Evolutionary conservation across 345 rosid genomes (phyloP).

Genomic region (Hibiscus trionum): DNA sequence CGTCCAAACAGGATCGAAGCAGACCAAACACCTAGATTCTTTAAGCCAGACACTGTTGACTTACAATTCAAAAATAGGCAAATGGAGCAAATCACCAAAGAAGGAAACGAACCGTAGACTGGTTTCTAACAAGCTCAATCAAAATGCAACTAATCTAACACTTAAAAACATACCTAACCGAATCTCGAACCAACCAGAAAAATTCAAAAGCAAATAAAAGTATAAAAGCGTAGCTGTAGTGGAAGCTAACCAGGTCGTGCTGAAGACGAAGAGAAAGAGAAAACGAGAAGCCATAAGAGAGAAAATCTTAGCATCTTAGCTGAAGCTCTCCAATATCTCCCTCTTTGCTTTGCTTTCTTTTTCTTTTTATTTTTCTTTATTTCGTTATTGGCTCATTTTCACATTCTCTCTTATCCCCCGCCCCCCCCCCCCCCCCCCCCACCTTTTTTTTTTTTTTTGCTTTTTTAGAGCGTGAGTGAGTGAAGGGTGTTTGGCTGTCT

Average conservation of each 20-base stretch:
- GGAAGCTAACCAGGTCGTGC: slow-evolving; percentile 44
- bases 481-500: slow-evolving; percentile 8
- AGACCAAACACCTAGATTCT: background rate
- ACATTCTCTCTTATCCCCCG: background rate
- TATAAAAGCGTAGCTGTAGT: background rate
- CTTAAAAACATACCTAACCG: background rate
- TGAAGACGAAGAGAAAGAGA: slow-evolving; percentile 24
- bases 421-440: too few species aligned
- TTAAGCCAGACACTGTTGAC: background rate
- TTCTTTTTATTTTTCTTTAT: background rate
- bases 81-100: slow-evolving; percentile 2
- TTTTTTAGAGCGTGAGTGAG: background rate
- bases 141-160: slow-evolving; percentile 11
- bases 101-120: background rate
- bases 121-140: slow-evolving; percentile 4
- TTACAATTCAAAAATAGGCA: background rate
- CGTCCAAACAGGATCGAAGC: background rate
- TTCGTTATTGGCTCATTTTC: slow-evolving; percentile 13
- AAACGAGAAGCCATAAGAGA: slow-evolving; percentile 28
- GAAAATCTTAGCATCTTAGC: slow-evolving; percentile 26
- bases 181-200: background rate
- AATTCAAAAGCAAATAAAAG: background rate
- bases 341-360: background rate
- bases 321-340: background rate
- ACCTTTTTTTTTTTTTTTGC: too few species aligned